Conservation (phyloP, 108 stramenopile genomes). For the Pseudonitzschia delicatissima region DNA sequence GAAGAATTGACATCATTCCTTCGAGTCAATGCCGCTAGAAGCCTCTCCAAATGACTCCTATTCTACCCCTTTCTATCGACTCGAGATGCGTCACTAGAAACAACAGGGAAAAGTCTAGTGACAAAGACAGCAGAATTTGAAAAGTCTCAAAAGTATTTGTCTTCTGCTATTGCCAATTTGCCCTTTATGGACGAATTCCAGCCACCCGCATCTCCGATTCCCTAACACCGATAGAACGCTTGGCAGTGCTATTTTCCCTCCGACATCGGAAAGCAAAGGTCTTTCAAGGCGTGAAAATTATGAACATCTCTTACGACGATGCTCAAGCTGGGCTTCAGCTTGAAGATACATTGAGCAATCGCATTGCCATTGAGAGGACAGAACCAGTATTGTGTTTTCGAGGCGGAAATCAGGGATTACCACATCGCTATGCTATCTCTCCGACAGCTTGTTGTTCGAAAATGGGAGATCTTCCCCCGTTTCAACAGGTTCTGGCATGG, state of each 20-base stretch:
- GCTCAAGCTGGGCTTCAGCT: slow-evolving; percentile 70
- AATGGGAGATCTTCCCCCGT: slow-evolving; percentile 63
- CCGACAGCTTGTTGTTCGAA: slow-evolving; percentile 43
- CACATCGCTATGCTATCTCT: slow-evolving; percentile 38
- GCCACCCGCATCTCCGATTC: slow-evolving; percentile 3
- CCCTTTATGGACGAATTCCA: slow-evolving; percentile 9
- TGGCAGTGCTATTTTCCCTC: not conserved
- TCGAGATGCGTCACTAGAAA: not conserved
- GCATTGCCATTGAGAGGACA: slow-evolving; percentile 29
- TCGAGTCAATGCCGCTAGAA: not conserved
- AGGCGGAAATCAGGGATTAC: not conserved
- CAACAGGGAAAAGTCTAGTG: not conserved
- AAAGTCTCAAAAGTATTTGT: not conserved
- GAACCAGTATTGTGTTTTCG: not conserved
- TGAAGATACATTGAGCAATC: slow-evolving; percentile 49
- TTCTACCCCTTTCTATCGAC: not conserved
- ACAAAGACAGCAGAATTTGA: not conserved
- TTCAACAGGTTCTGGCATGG: slow-evolving; percentile 75
- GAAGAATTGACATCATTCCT: slow-evolving; percentile 23
- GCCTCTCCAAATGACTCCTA: not conserved
- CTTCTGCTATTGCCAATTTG: slow-evolving; percentile 27
- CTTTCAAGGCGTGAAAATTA: slow-evolving; percentile 54
- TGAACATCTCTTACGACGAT: slow-evolving; percentile 52
- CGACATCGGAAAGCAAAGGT: not conserved
- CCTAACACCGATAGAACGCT: not conserved